phyloP scores from a whole-genome alignment of 441 rosid species.

The Breynia disticha region DNA sequence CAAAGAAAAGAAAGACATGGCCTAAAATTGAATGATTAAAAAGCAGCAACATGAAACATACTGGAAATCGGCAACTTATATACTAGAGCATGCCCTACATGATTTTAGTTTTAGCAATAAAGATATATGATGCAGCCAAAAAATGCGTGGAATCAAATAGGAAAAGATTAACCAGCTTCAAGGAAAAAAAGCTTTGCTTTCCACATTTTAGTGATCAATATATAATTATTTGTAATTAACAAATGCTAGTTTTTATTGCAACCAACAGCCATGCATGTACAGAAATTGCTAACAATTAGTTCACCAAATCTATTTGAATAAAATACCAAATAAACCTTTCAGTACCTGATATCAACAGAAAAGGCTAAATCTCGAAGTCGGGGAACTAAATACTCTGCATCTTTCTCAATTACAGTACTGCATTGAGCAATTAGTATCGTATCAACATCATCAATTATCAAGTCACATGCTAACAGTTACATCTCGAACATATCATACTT shows the following conservation, averaged over 20 bases:
- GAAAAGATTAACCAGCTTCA: too few species aligned
- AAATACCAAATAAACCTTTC: constrained; percentile 8
- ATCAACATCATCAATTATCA: constrained; percentile 1
- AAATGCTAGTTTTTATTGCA: too few species aligned
- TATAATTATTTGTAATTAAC: too few species aligned
- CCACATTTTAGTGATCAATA: too few species aligned
- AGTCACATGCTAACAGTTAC: constrained; percentile 4
- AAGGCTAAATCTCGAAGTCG: constrained; percentile 86
- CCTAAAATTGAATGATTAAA: background rate
- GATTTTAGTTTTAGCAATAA: background rate
- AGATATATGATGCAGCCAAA: background rate
- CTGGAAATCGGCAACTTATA: background rate
- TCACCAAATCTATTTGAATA: background rate
- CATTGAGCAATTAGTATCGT: constrained; percentile 12
- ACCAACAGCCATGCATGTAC: too few species aligned
- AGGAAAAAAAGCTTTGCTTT: too few species aligned
- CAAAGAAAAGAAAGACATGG: background rate
- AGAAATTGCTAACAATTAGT: background rate
- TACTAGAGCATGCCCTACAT: background rate
- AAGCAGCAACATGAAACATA: background rate
- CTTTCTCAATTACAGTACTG: constrained; percentile 73
- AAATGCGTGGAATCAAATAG: too few species aligned
- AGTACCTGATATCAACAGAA: constrained; percentile 83
- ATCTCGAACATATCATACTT: constrained; percentile 36
- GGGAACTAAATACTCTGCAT: constrained; percentile 66